A percentile compares a stretch with the other conserved stretches of the same genome.
Conservation (phyloP, 75 land plant species). For the Isoetes taiwanensis region DNA sequence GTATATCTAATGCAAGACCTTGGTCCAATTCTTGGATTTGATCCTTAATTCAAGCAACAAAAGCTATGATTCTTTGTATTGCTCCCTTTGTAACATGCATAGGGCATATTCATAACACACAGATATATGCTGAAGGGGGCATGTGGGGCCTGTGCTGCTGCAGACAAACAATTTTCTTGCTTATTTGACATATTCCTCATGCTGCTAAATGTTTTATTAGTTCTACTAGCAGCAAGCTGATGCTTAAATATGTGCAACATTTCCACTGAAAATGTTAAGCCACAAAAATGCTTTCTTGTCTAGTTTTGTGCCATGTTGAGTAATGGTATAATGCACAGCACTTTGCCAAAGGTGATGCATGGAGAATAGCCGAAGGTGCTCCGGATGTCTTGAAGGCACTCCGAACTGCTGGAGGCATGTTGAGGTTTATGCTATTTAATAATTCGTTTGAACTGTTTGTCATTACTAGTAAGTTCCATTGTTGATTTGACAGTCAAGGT, state of each 20-base stretch:
- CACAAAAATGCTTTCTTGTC: no score
- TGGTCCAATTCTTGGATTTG: no score
- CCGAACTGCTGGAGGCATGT: slow-evolving; percentile 69
- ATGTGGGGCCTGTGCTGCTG: background rate
- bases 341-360: slow-evolving; percentile 75
- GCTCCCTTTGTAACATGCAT: no score
- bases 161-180: background rate
- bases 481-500: slow-evolving; percentile 46
- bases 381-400: slow-evolving; percentile 32
- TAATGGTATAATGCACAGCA: slow-evolving; percentile 31
- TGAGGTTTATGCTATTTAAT: background rate
- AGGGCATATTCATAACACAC: no score
- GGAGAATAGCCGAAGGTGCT: slow-evolving; percentile 77
- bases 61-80: no score
- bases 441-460: background rate
- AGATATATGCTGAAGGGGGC: no score
- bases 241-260: background rate
- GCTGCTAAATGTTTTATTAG: no score
- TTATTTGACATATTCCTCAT: background rate
- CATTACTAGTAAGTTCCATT: background rate
- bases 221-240: background rate
- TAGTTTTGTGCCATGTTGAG: background rate
- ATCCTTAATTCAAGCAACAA: no score
- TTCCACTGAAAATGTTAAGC: no score
- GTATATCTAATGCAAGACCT: no score